A percentile compares a stretch with the other conserved stretches of the same genome.
Conservation (phyloP, 371 early-diverging fungal species). For the Amoeboaphelidium protococcarum region DNA sequence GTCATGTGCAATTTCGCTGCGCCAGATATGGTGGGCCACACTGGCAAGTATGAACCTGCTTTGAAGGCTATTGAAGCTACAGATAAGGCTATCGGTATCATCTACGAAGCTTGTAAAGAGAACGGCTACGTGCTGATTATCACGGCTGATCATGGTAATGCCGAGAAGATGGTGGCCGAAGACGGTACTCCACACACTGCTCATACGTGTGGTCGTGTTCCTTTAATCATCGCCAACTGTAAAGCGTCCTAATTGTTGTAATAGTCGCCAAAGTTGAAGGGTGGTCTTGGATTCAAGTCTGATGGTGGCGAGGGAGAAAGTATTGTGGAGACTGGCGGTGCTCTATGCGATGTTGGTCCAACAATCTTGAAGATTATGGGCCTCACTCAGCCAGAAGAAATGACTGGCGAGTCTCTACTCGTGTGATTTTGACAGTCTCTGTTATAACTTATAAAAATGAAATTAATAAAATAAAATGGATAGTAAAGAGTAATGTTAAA, state of each 20-base stretch:
- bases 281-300: slow-evolving; percentile 49
- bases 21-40: slow-evolving; percentile 94
- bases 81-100: slow-evolving; percentile 76
- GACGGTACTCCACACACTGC: slow-evolving; percentile 80
- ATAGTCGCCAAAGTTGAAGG: not conserved
- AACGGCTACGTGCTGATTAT: slow-evolving; percentile 77
- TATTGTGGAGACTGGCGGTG: slow-evolving; percentile 25
- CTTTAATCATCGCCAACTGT: not conserved
- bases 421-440: not conserved
- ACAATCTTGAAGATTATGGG: slow-evolving; percentile 86
- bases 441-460: not conserved
- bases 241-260: too few species aligned
- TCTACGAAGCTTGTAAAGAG: slow-evolving; percentile 70
- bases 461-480: too few species aligned
- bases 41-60: slow-evolving; percentile 87
- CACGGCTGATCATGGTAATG: slow-evolving; percentile 99
- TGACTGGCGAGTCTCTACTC: slow-evolving; percentile 50
- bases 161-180: slow-evolving; percentile 90
- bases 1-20: slow-evolving; percentile 99
- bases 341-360: slow-evolving; percentile 95
- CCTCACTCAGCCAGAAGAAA: slow-evolving; percentile 68
- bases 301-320: slow-evolving; percentile 27
- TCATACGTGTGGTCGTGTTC: slow-evolving; percentile 38
- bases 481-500: too few species aligned
- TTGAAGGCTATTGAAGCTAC: slow-evolving; percentile 75